Percentiles rank a stretch among this genome's conserved stretches.
Conservation (phyloP, 352 stramenopile genomes). For the Globisporangium middletonii region DNA sequence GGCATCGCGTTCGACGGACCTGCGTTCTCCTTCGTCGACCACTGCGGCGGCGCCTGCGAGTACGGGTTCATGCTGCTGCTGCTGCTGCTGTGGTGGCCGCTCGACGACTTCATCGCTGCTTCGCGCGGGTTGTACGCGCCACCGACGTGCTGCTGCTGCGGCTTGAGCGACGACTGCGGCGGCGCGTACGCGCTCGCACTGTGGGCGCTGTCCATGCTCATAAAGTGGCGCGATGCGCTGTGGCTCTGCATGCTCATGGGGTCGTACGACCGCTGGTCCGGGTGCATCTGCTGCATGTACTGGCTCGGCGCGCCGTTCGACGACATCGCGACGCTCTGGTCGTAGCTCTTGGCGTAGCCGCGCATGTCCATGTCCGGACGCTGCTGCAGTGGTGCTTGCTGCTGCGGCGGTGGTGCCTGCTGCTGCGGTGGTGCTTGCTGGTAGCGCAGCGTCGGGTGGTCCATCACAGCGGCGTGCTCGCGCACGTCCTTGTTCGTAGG, state of each 20-base stretch:
- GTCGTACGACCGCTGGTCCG: conserved; percentile 72
- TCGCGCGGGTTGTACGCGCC: conserved; percentile 17
- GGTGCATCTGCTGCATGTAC: conserved; percentile 70
- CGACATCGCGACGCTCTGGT: conserved; percentile 17
- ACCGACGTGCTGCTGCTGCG: conserved; percentile 15
- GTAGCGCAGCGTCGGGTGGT: conserved; percentile 45
- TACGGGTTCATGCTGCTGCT: conserved; percentile 23
- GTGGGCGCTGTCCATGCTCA: conserved; percentile 33
- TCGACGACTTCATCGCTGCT: conserved; percentile 24
- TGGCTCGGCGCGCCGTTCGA: conserved; percentile 21
- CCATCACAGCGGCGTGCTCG: conserved; percentile 17
- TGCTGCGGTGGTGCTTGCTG: conserved; percentile 9
- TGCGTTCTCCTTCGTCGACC: conserved; percentile 41
- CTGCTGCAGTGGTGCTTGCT: conserved; percentile 1
- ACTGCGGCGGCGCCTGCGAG: conserved; percentile 51
- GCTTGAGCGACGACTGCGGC: conserved; percentile 38
- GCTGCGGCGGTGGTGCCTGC: background rate
- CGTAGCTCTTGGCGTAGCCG: conserved; percentile 58
- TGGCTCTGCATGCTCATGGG: conserved; percentile 42
- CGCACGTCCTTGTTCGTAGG: conserved; percentile 34
- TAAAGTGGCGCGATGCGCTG: conserved; percentile 51
- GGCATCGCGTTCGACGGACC: conserved; percentile 11
- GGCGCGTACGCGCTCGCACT: conserved; percentile 13
- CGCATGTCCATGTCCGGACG: conserved; percentile 67
- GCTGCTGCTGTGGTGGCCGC: conserved; percentile 9